Percentiles rank a stretch among this genome's conserved stretches.
Conservation (phyloP, 2,329 filamentous ascomycete species). For the Pseudogymnoascus sp. region DNA sequence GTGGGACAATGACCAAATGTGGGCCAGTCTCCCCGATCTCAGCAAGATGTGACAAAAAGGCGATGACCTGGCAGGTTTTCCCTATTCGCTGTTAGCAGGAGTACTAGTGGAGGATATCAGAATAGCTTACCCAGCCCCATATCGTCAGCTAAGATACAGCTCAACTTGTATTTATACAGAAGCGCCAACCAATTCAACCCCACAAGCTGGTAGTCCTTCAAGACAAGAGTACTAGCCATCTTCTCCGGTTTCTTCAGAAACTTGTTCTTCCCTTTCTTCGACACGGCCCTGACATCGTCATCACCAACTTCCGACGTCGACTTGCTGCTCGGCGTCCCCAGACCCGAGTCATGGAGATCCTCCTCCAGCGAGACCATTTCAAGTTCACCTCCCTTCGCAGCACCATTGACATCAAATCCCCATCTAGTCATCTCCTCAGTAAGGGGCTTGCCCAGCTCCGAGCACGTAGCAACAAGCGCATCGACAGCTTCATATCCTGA, state of each 20-base stretch:
- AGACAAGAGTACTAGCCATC: constrained; percentile 66
- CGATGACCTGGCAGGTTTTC: constrained; percentile 95
- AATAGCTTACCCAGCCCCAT: constrained; percentile 67
- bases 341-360: constrained; percentile 53
- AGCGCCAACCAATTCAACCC: constrained; percentile 91
- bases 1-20: constrained; percentile 83
- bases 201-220: constrained; percentile 92
- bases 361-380: constrained; percentile 47
- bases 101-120: neutral
- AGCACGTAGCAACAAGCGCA: constrained; percentile 68
- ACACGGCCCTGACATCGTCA: constrained; percentile 29
- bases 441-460: constrained; percentile 60
- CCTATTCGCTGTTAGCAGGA: neutral
- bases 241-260: constrained; percentile 53
- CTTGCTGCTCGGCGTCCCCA: constrained; percentile 51
- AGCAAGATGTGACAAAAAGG: constrained; percentile 77
- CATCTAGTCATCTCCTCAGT: constrained; percentile 57
- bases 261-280: constrained; percentile 19
- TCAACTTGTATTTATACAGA: constrained; percentile 69
- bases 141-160: constrained; percentile 90
- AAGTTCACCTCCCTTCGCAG: constrained; percentile 51
- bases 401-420: constrained; percentile 58
- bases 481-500: constrained; percentile 77
- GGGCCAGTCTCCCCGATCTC: constrained; percentile 60
- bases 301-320: constrained; percentile 36